Conservation (phyloP, 2,329 filamentous ascomycete genomes). For the Conoideocrella luteorostrata region DNA sequence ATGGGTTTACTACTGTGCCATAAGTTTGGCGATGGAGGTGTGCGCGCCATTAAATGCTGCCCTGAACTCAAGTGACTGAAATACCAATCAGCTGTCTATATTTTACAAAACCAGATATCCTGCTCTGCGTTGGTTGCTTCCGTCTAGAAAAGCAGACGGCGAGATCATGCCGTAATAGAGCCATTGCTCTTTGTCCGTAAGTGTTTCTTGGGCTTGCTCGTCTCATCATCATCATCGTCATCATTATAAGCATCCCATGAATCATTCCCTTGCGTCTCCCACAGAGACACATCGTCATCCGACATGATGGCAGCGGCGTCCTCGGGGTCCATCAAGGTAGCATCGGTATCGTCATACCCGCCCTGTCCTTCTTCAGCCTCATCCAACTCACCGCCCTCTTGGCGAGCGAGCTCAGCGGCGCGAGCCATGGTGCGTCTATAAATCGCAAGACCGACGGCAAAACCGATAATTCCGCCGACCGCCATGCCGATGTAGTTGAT, state of each 20-base stretch:
- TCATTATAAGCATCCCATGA: slow-evolving; percentile 28
- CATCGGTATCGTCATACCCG: slow-evolving; percentile 39
- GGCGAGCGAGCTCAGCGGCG: slow-evolving; percentile 49
- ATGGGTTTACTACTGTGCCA: too few species aligned
- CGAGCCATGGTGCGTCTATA: slow-evolving; percentile 65
- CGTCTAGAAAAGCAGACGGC: too few species aligned
- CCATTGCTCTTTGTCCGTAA: background rate
- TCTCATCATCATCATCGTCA: slow-evolving; percentile 14
- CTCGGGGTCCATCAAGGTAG: slow-evolving; percentile 38
- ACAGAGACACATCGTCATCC: slow-evolving; percentile 54
- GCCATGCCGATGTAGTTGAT: slow-evolving; percentile 80
- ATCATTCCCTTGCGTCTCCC: slow-evolving; percentile 36
- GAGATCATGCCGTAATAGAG: background rate
- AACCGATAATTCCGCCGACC: slow-evolving; percentile 63
- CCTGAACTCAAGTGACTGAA: too few species aligned
- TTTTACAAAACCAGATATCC: too few species aligned
- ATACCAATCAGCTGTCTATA: too few species aligned
- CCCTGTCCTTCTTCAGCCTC: slow-evolving; percentile 26
- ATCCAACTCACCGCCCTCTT: slow-evolving; percentile 27
- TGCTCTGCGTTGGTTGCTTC: too few species aligned
- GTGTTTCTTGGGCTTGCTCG: slow-evolving; percentile 4
- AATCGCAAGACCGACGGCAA: slow-evolving; percentile 75
- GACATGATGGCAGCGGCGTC: slow-evolving; percentile 50
- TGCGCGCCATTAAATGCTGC: too few species aligned
- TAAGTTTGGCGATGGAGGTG: too few species aligned